A percentile compares a stretch with the other conserved stretches of the same genome.
Evolutionary conservation across 768 basidiomycete species (phyloP).

Genomic region (Leucosporidium creatinivorum): DNA sequence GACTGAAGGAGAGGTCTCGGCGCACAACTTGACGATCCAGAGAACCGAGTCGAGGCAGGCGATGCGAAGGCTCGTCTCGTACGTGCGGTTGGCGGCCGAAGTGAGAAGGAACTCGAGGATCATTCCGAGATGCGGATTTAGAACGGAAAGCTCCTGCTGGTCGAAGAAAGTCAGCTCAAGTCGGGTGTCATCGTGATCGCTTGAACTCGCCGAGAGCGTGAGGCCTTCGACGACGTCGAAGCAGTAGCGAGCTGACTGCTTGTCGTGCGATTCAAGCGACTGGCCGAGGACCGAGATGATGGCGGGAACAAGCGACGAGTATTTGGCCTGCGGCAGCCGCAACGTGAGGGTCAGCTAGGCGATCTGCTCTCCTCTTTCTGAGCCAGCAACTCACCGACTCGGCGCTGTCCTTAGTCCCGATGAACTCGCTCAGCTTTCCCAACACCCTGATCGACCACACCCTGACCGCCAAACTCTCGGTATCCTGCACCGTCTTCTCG

Average conservation of each 20-base stretch:
- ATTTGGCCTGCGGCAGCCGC: constrained; percentile 55
- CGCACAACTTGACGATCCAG: constrained; percentile 83
- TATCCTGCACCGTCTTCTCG: constrained; percentile 61
- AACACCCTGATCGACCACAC: constrained; percentile 83
- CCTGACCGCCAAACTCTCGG: constrained; percentile 79
- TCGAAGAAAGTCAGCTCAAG: not conserved
- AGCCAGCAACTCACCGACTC: constrained; percentile 59
- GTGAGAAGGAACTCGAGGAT: constrained; percentile 80
- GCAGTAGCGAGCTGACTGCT: constrained; percentile 71
- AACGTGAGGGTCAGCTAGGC: too few species aligned
- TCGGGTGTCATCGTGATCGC: too few species aligned
- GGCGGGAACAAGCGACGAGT: constrained; percentile 74
- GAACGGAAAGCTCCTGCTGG: constrained; percentile 75
- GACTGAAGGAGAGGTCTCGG: constrained; percentile 43
- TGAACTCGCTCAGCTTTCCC: constrained; percentile 86
- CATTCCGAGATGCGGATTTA: constrained; percentile 78
- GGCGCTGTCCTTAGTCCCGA: constrained; percentile 75
- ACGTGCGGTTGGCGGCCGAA: constrained; percentile 67
- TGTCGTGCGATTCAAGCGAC: constrained; percentile 68
- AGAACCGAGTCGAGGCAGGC: constrained; percentile 86
- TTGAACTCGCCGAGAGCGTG: constrained; percentile 65
- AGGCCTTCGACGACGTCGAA: constrained; percentile 96
- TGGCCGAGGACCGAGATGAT: constrained; percentile 86
- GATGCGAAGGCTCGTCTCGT: constrained; percentile 73
- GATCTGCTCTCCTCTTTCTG: too few species aligned